Conservation (phyloP, 2,329 filamentous ascomycete species). For the Talaromyces albobiverticillius region DNA sequence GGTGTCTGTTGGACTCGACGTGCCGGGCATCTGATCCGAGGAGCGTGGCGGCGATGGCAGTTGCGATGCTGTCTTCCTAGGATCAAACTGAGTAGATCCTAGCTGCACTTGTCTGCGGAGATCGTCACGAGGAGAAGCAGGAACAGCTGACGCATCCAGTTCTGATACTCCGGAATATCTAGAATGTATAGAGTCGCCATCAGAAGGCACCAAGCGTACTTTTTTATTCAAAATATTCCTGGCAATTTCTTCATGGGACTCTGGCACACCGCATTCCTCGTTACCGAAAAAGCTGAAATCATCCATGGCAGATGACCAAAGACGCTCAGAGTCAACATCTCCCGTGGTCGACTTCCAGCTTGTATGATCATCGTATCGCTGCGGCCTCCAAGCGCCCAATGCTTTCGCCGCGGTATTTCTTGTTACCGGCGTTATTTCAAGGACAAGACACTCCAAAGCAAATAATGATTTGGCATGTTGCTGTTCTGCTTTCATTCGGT, state of each 20-base stretch:
- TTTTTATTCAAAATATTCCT: slow-evolving; percentile 43
- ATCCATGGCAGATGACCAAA: slow-evolving; percentile 58
- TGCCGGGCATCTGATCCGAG: slow-evolving; percentile 10
- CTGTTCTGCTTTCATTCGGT: slow-evolving; percentile 47
- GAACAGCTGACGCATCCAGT: slow-evolving; percentile 12
- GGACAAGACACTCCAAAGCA: slow-evolving; percentile 53
- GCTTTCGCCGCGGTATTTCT: slow-evolving; percentile 15
- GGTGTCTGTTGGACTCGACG: slow-evolving; percentile 16
- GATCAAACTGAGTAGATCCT: slow-evolving; percentile 1
- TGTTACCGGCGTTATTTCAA: slow-evolving; percentile 49
- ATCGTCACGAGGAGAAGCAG: neutral
- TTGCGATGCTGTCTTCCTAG: slow-evolving; percentile 1
- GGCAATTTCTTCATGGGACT: slow-evolving; percentile 40
- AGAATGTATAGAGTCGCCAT: slow-evolving; percentile 19
- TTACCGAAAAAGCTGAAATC: slow-evolving; percentile 63
- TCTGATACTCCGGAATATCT: slow-evolving; percentile 16
- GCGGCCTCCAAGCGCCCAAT: slow-evolving; percentile 35
- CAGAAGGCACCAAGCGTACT: slow-evolving; percentile 38
- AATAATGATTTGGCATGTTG: slow-evolving; percentile 53
- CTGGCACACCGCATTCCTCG: slow-evolving; percentile 50
- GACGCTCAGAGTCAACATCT: slow-evolving; percentile 57
- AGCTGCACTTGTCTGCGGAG: neutral
- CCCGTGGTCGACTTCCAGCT: slow-evolving; percentile 56
- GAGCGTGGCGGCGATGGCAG: slow-evolving; percentile 6
- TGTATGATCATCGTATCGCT: slow-evolving; percentile 44